Percentiles rank a stretch among this genome's conserved stretches.
Conservation (phyloP, 805 yeast genomes). For the Myxozyma neotropica region DNA sequence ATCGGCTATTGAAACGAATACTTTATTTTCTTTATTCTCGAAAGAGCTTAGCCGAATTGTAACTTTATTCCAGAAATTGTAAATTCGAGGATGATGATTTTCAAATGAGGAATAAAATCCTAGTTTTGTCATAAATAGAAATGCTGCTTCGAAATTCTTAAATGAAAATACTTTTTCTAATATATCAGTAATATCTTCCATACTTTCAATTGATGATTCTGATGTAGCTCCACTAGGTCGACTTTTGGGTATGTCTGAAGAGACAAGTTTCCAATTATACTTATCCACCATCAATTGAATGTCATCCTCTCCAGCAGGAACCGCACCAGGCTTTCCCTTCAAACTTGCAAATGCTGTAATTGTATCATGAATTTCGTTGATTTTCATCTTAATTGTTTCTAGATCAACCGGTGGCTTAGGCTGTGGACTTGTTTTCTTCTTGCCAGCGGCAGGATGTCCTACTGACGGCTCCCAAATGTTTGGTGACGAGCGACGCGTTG, state of each 20-base stretch:
- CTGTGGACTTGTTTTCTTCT: neutral
- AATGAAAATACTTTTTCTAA: conserved; percentile 17
- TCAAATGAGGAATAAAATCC: conserved; percentile 21
- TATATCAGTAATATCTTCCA: neutral
- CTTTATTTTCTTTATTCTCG: neutral
- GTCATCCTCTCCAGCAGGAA: neutral
- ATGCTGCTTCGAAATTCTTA: conserved; percentile 22
- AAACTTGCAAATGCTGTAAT: neutral
- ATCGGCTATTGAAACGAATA: conserved; percentile 6
- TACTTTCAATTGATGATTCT: neutral
- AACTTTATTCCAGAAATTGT: conserved; percentile 20
- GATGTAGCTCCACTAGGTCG: neutral
- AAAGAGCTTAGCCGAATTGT: conserved; percentile 15
- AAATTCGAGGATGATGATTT: conserved; percentile 28
- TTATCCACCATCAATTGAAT: neutral
- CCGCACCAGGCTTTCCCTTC: neutral
- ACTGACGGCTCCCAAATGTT: conserved; percentile 6
- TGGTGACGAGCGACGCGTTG: too few species aligned
- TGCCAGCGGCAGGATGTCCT: neutral
- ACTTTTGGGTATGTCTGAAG: neutral
- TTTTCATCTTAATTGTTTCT: neutral
- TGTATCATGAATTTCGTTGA: neutral
- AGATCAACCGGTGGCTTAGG: neutral
- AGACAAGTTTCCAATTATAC: neutral
- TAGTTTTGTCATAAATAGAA: conserved; percentile 22